Conservation (phyloP, 2,329 filamentous ascomycete genomes). For the Uncinocarpus reesii region DNA sequence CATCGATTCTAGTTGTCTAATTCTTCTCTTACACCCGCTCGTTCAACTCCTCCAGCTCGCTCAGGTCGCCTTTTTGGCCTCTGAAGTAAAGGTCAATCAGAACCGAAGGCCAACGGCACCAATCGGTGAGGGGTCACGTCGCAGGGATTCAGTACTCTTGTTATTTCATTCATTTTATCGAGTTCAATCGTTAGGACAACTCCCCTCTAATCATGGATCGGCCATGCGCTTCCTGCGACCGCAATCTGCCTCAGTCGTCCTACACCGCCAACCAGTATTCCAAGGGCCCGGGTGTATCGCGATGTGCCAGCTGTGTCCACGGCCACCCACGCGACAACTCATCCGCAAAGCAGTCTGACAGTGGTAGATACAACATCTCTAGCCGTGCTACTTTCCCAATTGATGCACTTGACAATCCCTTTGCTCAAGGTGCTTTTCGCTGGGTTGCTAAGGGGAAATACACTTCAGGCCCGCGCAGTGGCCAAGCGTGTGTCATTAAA, state of each 20-base stretch:
- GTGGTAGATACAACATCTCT: constrained; percentile 11
- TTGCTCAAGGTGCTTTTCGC: constrained; percentile 10
- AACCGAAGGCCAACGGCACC: no score
- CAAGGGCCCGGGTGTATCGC: constrained; percentile 8
- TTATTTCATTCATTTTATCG: no score
- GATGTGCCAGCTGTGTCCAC: constrained; percentile 11
- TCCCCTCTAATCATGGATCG: constrained; percentile 9
- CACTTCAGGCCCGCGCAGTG: constrained; percentile 22
- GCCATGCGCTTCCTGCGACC: constrained; percentile 6
- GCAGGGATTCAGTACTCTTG: no score
- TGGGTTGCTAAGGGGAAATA: constrained; percentile 23
- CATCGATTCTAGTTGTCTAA: no score
- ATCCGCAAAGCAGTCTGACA: constrained; percentile 2
- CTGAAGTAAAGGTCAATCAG: no score
- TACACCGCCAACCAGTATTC: constrained; percentile 11
- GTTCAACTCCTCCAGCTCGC: no score
- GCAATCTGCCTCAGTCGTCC: constrained; percentile 11
- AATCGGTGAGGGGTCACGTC: no score
- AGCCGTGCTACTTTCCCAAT: neutral
- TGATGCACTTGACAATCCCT: constrained; percentile 2
- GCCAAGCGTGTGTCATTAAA: constrained; percentile 30
- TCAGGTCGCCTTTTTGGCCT: no score
- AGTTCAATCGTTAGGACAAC: no score
- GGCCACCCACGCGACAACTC: constrained; percentile 4
- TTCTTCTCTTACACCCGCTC: no score